Percentiles rank a stretch among this genome's conserved stretches.
Conservation (phyloP, 768 basidiomycete species). For the Xanthoconium stramineum region DNA sequence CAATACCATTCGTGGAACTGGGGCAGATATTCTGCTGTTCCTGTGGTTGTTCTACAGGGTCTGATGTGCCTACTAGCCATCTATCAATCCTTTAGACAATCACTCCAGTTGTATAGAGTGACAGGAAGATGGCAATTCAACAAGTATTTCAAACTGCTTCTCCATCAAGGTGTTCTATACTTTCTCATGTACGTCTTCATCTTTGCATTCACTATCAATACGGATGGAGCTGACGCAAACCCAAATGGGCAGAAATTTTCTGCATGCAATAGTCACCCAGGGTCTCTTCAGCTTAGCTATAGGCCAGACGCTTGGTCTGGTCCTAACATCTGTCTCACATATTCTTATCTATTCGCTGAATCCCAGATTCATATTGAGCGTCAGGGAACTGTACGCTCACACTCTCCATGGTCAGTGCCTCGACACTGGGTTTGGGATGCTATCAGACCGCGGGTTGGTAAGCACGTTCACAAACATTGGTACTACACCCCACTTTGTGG, state of each 20-base stretch:
- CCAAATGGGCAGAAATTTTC: not conserved
- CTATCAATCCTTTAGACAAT: not conserved
- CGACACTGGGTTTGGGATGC: conserved; percentile 7
- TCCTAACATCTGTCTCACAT: not conserved
- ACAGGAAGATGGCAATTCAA: conserved; percentile 6
- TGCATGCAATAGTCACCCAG: not conserved
- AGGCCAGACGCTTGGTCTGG: not conserved
- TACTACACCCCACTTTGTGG: not conserved
- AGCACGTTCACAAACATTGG: not conserved
- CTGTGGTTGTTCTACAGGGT: conserved; percentile 1
- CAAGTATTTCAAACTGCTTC: conserved; percentile 5
- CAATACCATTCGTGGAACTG: conserved; percentile 3
- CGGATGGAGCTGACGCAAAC: not conserved
- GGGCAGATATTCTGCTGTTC: not conserved
- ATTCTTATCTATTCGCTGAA: not conserved
- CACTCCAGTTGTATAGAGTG: not conserved
- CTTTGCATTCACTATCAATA: not conserved
- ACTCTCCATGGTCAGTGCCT: not conserved
- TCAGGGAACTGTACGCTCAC: conserved; percentile 1
- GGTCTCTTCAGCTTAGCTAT: not conserved
- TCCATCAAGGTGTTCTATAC: conserved; percentile 7
- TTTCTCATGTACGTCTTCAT: conserved; percentile 1
- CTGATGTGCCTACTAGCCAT: conserved; percentile 6
- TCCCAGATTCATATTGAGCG: conserved; percentile 7
- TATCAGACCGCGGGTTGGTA: too few relatives aligned